phyloP scores from a whole-genome alignment of 768 basidiomycete species.

The Boletus insuetus region DNA sequence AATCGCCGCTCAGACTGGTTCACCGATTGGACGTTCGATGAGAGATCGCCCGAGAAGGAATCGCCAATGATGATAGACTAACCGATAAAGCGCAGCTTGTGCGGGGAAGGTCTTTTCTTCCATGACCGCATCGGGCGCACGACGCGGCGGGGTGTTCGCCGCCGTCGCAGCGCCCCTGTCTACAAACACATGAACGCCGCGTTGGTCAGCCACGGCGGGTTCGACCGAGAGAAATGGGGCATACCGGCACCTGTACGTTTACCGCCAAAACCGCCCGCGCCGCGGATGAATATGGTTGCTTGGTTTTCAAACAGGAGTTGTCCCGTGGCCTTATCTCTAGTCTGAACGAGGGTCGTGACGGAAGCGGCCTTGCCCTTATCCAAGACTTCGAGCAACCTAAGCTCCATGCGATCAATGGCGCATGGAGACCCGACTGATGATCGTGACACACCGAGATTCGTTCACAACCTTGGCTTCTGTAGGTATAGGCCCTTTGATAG shows the following conservation, averaged over 20 bases:
- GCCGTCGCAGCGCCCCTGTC: slow-evolving; percentile 91
- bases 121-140: slow-evolving; percentile 77
- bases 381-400: slow-evolving; percentile 71
- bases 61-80: slow-evolving; percentile 13
- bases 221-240: slow-evolving; percentile 17
- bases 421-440: neutral
- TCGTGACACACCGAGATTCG: slow-evolving; percentile 52
- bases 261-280: slow-evolving; percentile 95
- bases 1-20: slow-evolving; percentile 81
- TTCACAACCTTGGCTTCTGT: slow-evolving; percentile 78
- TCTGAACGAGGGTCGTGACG: slow-evolving; percentile 75
- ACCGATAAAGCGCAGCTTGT: slow-evolving; percentile 94
- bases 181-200: slow-evolving; percentile 26
- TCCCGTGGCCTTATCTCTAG: slow-evolving; percentile 76
- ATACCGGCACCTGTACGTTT: slow-evolving; percentile 78
- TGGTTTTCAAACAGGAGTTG: slow-evolving; percentile 89
- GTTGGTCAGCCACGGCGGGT: neutral
- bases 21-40: neutral
- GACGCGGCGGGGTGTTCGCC: slow-evolving; percentile 73
- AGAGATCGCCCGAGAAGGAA: slow-evolving; percentile 1
- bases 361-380: slow-evolving; percentile 95
- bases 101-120: slow-evolving; percentile 82
- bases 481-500: slow-evolving; percentile 83
- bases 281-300: slow-evolving; percentile 87
- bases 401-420: slow-evolving; percentile 4